A percentile compares a stretch with the other conserved stretches of the same genome.
Conservation (phyloP, 805 yeast genomes). For the Metschnikowia corniflorae region DNA sequence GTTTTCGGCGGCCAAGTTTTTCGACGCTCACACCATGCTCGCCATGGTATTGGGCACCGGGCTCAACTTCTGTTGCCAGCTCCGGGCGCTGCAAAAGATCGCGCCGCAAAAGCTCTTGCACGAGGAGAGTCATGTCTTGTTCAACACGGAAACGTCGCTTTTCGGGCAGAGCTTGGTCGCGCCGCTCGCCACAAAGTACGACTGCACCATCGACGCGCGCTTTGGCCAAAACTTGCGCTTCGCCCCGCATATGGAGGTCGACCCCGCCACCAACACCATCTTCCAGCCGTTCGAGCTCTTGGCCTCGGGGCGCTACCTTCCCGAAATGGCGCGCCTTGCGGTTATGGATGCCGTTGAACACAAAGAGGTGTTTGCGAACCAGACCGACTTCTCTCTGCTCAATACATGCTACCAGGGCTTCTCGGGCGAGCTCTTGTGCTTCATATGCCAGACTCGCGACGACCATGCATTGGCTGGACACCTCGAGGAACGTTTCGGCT, state of each 20-base stretch:
- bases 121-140: slow-evolving; percentile 20
- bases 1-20: slow-evolving; percentile 48
- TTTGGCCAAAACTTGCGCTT: slow-evolving; percentile 19
- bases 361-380: slow-evolving; percentile 25
- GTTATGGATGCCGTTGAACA: slow-evolving; percentile 31
- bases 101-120: slow-evolving; percentile 14
- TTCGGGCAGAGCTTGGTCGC: slow-evolving; percentile 43
- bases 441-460: slow-evolving; percentile 30
- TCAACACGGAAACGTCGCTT: slow-evolving; percentile 54
- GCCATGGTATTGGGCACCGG: slow-evolving; percentile 73
- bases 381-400: slow-evolving; percentile 16
- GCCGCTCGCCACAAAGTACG: slow-evolving; percentile 36
- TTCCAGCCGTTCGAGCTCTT: slow-evolving; percentile 57
- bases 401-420: slow-evolving; percentile 28
- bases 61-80: slow-evolving; percentile 49
- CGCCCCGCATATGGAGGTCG: slow-evolving; percentile 30
- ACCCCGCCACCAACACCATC: slow-evolving; percentile 24
- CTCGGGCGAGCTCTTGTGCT: slow-evolving; percentile 42
- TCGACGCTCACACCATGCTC: slow-evolving; percentile 34
- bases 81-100: slow-evolving; percentile 18
- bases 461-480: slow-evolving; percentile 16
- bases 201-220: slow-evolving; percentile 35
- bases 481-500: slow-evolving; percentile 21
- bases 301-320: slow-evolving; percentile 54
- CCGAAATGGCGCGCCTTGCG: slow-evolving; percentile 48